These are phyloP conservation scores for Pyricularia pennisetigena DNA, from an alignment of 2,329 filamentous ascomycete genomes.

Conservation along the genomic window DNA sequence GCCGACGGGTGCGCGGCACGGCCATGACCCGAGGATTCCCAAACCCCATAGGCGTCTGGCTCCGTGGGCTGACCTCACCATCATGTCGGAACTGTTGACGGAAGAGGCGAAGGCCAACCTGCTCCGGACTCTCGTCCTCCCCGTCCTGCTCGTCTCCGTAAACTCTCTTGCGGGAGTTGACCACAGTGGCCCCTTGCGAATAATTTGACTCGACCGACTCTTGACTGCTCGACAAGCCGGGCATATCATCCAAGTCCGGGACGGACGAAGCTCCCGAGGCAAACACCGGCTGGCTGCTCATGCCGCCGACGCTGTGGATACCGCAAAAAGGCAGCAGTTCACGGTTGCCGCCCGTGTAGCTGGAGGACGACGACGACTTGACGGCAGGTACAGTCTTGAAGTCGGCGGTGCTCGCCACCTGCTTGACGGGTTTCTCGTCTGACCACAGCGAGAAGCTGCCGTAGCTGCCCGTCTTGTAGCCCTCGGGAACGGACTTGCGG, in stretches of 20 bases:
- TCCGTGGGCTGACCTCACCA: constrained; percentile 29
- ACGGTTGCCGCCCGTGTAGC: constrained; percentile 24
- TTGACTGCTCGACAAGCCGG: constrained; percentile 42
- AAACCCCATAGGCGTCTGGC: constrained; percentile 25
- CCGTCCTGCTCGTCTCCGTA: constrained; percentile 32
- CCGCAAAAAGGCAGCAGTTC: constrained; percentile 78
- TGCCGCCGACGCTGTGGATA: constrained; percentile 63
- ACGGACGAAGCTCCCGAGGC: neutral
- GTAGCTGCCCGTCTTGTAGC: constrained; percentile 68
- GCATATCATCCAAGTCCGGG: constrained; percentile 23
- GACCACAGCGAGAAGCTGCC: constrained; percentile 43
- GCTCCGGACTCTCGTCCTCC: constrained; percentile 8
- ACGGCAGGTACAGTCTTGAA: constrained; percentile 10
- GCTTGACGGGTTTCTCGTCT: constrained; percentile 16
- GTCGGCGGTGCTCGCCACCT: neutral
- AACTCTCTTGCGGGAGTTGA: constrained; percentile 34
- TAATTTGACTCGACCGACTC: constrained; percentile 33
- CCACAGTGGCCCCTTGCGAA: constrained; percentile 7
- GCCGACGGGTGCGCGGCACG: constrained; percentile 25
- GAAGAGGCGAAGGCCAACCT: constrained; percentile 13
- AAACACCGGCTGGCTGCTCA: constrained; percentile 43
- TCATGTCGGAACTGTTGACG: constrained; percentile 20
- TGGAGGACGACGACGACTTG: too few relatives aligned
- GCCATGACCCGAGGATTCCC: constrained; percentile 36
- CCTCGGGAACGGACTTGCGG: constrained; percentile 85